Base-by-base conservation (phyloP, 2,329 filamentous ascomycete genomes). In the Rachicladosporium sp. region DNA sequence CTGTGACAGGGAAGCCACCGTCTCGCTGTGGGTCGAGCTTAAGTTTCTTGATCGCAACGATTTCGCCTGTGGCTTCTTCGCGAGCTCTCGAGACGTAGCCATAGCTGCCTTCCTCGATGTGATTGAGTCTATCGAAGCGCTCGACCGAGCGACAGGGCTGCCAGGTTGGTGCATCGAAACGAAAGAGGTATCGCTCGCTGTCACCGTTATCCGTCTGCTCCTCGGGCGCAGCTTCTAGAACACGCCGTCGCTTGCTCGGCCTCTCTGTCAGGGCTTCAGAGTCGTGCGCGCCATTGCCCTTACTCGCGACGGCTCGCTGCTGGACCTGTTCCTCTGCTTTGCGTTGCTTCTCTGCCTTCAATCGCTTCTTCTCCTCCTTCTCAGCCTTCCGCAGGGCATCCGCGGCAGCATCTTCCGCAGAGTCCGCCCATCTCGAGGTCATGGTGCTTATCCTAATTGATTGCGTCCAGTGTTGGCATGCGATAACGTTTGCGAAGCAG, bases 71-170 rank as follows among this genome's bases (percentile, higher is more conserved):
- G 3, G 69, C 65, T 27, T 73, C 68, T 52, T 93, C 81, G 45
- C 72, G 79, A 9, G 87, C 91, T 42, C 91, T 74, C 40, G 88
- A 88, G 4, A 98, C 91, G 74, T 80, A 89, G 34, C 91, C 91
- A 61, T 98, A 98, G 6, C 87, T 87, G 29, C 91, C 91, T 66
- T 98, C 91, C 62, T 96, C 91, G 53, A 98, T 98, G 58, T 91
- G 83, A 61, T 98, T 98, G 42, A 98, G 70, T 50, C 84, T 82
- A 54, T 95, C 84, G 64, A 88, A 98, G 55, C 85, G 80, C 55
- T 89, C 82, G 19, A 93, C 81, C 57, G 83, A 83, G 44, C 82
- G 73, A 55, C 81, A 82, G 3, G 74, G 69, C 42, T 75, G 72
- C 77, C 87, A 93, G 49, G 67, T 61, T 7, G 74, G 73, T 10